These are phyloP conservation scores for Nicotiana benthamiana DNA, from an alignment of 257 asterid species.

Conservation along the genomic window DNA sequence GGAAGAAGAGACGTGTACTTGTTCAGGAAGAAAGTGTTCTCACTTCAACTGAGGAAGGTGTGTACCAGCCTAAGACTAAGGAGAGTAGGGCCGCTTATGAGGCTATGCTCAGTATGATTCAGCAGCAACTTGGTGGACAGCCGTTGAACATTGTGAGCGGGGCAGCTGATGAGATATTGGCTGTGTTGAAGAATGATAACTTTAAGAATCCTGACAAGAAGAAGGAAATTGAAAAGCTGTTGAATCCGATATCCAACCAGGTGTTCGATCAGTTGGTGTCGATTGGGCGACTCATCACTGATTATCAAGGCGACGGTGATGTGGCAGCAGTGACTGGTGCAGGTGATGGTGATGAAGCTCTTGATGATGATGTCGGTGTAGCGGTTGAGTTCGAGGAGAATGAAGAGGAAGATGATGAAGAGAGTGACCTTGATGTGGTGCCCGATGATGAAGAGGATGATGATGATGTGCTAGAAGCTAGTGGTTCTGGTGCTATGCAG, in stretches of 20 bases:
- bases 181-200: constrained; percentile 28
- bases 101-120: constrained; percentile 32
- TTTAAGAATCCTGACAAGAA: constrained; percentile 30
- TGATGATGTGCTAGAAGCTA: constrained; percentile 21
- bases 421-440: constrained; percentile 32
- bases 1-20: constrained; percentile 25
- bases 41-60: constrained; percentile 28
- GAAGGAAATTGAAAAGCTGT: constrained; percentile 32
- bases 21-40: constrained; percentile 30
- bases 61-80: constrained; percentile 36
- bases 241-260: constrained; percentile 20
- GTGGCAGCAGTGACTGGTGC: constrained; percentile 5
- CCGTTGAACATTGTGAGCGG: constrained; percentile 36
- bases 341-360: constrained; percentile 24
- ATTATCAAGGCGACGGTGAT: constrained; percentile 29
- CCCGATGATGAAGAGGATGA: constrained; percentile 37
- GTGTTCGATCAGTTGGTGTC: constrained; percentile 26
- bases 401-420: constrained; percentile 40
- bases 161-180: constrained; percentile 36
- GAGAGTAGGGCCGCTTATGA: constrained; percentile 41
- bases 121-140: constrained; percentile 37
- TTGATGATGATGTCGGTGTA: constrained; percentile 36
- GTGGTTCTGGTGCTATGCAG: constrained; percentile 31
- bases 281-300: constrained; percentile 24
- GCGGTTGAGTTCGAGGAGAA: constrained; percentile 47